phyloP scores from a whole-genome alignment of 352 stramenopile genomes.

The Hyaloperonospora arabidopsidis region DNA sequence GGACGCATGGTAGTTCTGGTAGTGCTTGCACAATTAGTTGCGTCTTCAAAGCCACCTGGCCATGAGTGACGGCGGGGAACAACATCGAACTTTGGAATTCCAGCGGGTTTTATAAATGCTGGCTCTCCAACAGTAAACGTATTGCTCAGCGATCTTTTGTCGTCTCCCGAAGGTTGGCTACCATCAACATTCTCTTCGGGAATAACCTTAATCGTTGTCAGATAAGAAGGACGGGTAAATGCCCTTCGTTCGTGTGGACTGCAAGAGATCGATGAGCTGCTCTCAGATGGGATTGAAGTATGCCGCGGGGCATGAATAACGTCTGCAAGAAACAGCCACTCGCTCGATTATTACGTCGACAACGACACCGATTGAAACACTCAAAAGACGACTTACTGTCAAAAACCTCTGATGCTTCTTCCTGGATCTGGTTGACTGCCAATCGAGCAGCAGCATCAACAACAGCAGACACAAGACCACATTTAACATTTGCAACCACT shows the following conservation, averaged over 20 bases:
- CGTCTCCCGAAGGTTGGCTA: constrained; percentile 20
- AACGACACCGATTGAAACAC: constrained; percentile 28
- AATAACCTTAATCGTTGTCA: constrained; percentile 1
- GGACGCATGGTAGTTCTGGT: constrained; percentile 1
- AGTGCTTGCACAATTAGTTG: constrained; percentile 9
- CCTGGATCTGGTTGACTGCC: constrained; percentile 37
- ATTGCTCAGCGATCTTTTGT: constrained; percentile 40
- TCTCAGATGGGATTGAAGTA: constrained; percentile 4
- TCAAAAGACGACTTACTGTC: constrained; percentile 36
- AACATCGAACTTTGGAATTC: background rate
- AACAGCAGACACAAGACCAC: too few species aligned
- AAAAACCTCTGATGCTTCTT: constrained; percentile 66
- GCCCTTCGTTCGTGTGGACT: constrained; percentile 5
- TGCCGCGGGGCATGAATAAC: constrained; percentile 47
- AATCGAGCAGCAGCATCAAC: constrained; percentile 9
- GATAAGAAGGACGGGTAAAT: constrained; percentile 4
- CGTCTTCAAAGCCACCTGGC: constrained; percentile 31
- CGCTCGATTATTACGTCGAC: background rate
- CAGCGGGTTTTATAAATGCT: background rate
- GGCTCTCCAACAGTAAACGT: background rate
- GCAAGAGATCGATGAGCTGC: constrained; percentile 2
- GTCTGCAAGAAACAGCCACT: constrained; percentile 19
- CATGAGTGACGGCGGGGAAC: background rate
- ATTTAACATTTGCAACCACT: too few species aligned
- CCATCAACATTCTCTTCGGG: constrained; percentile 6